These are phyloP conservation scores for Macrophomina tecta DNA, from an alignment of 2,329 filamentous ascomycete genomes.

Conservation along the genomic window DNA sequence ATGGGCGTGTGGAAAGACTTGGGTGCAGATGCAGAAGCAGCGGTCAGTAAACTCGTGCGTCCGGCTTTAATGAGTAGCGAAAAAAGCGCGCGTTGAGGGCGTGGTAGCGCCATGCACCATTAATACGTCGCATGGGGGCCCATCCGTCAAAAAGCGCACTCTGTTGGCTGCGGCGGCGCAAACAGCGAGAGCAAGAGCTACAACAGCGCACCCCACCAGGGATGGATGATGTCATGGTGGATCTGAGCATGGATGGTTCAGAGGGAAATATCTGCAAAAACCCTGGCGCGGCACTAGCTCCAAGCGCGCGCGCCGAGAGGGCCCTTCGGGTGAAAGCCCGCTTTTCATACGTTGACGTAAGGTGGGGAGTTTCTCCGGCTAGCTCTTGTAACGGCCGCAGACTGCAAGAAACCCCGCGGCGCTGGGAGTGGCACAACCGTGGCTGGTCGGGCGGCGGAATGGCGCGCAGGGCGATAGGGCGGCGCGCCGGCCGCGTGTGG, in stretches of 20 bases:
- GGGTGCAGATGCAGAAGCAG: constrained; percentile 25
- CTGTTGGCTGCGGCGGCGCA: constrained; percentile 19
- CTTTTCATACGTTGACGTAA: constrained; percentile 27
- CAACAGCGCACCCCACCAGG: constrained; percentile 21
- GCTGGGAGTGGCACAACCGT: background rate
- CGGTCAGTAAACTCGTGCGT: constrained; percentile 19
- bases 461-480: background rate
- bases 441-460: background rate
- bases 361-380: constrained; percentile 17
- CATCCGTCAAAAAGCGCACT: background rate
- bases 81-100: constrained; percentile 7
- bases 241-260: constrained; percentile 24
- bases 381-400: background rate
- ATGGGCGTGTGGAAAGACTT: constrained; percentile 11
- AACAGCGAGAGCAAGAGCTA: background rate
- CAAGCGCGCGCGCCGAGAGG: constrained; percentile 19
- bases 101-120: constrained; percentile 27
- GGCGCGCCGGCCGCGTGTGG: constrained; percentile 1
- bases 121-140: background rate
- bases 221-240: constrained; percentile 27
- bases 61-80: constrained; percentile 14
- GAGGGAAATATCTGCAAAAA: constrained; percentile 17
- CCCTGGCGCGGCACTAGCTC: constrained; percentile 16
- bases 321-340: constrained; percentile 18
- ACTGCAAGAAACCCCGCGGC: background rate